These are phyloP conservation scores for Ophiostoma australiae DNA, from an alignment of 2,329 filamentous ascomycete species.

Conservation along the genomic window DNA sequence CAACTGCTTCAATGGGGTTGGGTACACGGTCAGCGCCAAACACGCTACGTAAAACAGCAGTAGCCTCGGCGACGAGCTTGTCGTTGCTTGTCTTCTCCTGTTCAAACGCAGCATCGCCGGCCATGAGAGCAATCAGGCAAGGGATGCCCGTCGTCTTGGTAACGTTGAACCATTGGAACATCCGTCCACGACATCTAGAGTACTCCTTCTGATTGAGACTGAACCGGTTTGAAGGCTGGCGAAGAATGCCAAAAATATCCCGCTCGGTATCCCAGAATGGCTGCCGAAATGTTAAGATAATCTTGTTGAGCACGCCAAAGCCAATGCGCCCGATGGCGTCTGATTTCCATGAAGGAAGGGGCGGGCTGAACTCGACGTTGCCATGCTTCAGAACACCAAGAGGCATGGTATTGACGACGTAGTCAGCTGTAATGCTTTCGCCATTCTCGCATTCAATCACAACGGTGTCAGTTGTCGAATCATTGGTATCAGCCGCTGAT, in stretches of 20 bases:
- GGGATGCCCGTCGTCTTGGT: conserved; percentile 83
- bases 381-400: conserved; percentile 86
- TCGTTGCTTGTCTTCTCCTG: conserved; percentile 73
- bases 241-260: conserved; percentile 90
- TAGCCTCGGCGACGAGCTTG: conserved; percentile 74
- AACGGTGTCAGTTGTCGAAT: conserved; percentile 2
- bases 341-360: conserved; percentile 80
- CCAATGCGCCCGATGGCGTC: conserved; percentile 78
- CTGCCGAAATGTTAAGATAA: conserved; percentile 81
- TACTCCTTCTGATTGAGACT: conserved; percentile 80
- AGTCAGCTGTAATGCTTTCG: conserved; percentile 72
- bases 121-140: conserved; percentile 88
- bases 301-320: conserved; percentile 92
- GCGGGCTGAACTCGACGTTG: conserved; percentile 77
- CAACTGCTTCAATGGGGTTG: conserved; percentile 73
- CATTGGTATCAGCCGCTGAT: background rate
- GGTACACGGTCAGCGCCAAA: conserved; percentile 65
- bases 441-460: conserved; percentile 74
- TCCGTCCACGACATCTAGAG: conserved; percentile 71
- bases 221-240: conserved; percentile 62
- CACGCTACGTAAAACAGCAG: conserved; percentile 67
- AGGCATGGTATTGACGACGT: conserved; percentile 83
- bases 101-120: conserved; percentile 85
- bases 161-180: conserved; percentile 97
- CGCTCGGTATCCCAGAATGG: conserved; percentile 86